Percentiles rank a stretch among this genome's conserved stretches.
Conservation (phyloP, 306 rosid genomes). For the Mimosa bimucronata region DNA sequence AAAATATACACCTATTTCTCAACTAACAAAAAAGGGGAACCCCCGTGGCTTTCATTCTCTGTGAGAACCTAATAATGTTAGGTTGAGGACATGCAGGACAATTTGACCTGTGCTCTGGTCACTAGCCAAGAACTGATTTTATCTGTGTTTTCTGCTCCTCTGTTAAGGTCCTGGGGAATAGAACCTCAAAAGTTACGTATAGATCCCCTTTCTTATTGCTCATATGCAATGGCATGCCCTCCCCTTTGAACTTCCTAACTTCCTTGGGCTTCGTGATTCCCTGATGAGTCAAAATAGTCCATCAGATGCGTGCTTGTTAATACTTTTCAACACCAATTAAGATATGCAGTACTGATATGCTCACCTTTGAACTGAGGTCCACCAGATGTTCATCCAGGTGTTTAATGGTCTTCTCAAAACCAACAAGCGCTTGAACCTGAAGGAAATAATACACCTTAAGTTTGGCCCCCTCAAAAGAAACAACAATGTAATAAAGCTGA, state of each 20-base stretch:
- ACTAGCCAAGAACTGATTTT: slow-evolving; percentile 71
- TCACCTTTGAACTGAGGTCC: slow-evolving; percentile 85
- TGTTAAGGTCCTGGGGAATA: slow-evolving; percentile 78
- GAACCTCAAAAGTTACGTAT: slow-evolving; percentile 78
- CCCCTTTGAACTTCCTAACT: slow-evolving; percentile 90
- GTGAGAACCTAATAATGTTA: slow-evolving; percentile 40
- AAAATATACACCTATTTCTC: slow-evolving; percentile 27
- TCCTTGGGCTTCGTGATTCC: slow-evolving; percentile 90
- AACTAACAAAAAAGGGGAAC: slow-evolving; percentile 39
- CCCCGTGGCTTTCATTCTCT: slow-evolving; percentile 35
- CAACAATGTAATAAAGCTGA: neutral
- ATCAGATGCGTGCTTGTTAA: slow-evolving; percentile 30
- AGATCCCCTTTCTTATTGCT: slow-evolving; percentile 92
- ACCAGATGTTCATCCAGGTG: slow-evolving; percentile 93
- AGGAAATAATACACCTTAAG: slow-evolving; percentile 28
- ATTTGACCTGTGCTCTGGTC: slow-evolving; percentile 31
- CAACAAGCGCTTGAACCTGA: slow-evolving; percentile 97
- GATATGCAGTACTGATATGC: slow-evolving; percentile 32
- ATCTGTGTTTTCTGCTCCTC: slow-evolving; percentile 85
- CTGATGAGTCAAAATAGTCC: slow-evolving; percentile 47
- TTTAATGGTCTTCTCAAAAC: slow-evolving; percentile 83
- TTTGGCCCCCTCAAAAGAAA: neutral
- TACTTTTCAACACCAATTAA: slow-evolving; percentile 2
- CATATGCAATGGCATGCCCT: slow-evolving; percentile 94
- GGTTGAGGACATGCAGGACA: slow-evolving; percentile 24